Evolutionary conservation across 208 protist species (phyloP).

Genomic region (Trypanosoma congolense): DNA sequence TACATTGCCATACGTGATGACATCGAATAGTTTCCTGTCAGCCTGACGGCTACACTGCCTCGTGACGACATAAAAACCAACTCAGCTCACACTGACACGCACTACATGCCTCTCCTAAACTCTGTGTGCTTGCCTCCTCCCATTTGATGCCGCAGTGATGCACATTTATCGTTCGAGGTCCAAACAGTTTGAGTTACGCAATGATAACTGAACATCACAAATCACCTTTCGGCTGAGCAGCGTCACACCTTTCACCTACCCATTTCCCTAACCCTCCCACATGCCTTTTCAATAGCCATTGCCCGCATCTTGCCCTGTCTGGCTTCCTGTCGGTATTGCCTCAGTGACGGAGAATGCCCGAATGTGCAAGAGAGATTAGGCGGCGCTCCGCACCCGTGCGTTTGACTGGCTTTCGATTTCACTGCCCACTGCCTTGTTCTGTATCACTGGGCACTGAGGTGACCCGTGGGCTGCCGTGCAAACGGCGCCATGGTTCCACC

Average conservation of each 20-base stretch:
- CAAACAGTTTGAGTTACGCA: constrained; percentile 6
- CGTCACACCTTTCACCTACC: neutral
- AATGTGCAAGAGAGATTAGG: neutral
- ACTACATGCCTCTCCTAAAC: neutral
- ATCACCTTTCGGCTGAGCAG: constrained; percentile 8
- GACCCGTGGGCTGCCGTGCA: too few relatives aligned
- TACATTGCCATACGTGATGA: neutral
- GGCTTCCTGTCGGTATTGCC: neutral
- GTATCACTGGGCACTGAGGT: too few relatives aligned
- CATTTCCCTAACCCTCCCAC: neutral
- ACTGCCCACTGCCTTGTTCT: too few relatives aligned
- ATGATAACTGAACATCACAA: constrained; percentile 4
- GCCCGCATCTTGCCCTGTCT: constrained; percentile 4
- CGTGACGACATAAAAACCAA: constrained; percentile 6
- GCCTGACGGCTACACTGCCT: constrained; percentile 1
- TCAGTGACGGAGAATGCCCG: neutral
- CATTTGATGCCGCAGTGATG: neutral
- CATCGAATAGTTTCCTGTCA: constrained; percentile 14
- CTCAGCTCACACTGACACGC: constrained; percentile 10
- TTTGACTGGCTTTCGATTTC: too few relatives aligned
- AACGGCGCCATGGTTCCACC: too few relatives aligned
- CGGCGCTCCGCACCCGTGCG: too few relatives aligned
- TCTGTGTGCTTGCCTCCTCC: neutral
- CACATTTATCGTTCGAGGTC: constrained; percentile 3
- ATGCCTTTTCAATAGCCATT: neutral